Base-by-base conservation (phyloP, 768 basidiomycete genomes). In the Macrolepiota dolichaula region DNA sequence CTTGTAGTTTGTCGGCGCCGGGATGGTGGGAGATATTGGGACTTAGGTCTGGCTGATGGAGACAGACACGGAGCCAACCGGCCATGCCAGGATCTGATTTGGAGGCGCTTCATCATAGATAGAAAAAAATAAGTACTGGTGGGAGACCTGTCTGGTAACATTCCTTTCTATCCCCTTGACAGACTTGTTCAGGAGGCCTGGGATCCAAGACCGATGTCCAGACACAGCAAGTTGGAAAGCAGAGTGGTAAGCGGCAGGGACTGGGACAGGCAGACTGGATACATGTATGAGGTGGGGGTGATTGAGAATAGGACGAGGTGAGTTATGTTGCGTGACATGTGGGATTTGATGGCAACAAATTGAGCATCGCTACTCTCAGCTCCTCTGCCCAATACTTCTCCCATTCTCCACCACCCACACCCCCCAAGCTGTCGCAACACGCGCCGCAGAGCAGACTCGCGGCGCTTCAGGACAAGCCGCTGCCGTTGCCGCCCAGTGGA, bases 331-430 rank as follows among this genome's bases (percentile, higher is more conserved):
- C 50, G 57, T 58, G 57, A 58, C 55, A 57, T 57, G 46, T 46
- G 42, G 49, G 57, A 49, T 50, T 51, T 58, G 57, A 58, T 58
- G 57, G 57, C 47, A 51, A 58, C 57, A 58, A 58, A 58, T 51
- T 50, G 19, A 47, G 37, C 22, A 32, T 35, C 37, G 35, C 36
- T 17, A 51, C 24, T 58, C 57, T 13, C 57, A 51, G 49, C 49
- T 58, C 57, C 19, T 54, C 29, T 10, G 12, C 24, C 37, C 29
- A 32, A 12, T 22, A 47, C 55, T 29, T 35, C 55, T 4, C 11
- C 54, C 13, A 55, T 22, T 38, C 10, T 58, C 56, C 56, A 2
- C 47, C 57, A 9, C 47, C 47, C 47, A 58, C 57, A 27, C 57
- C 47, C 35, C 57, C 57, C 50, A 51, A 57, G 29, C 9, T 32